Evolutionary conservation across 768 basidiomycete genomes (phyloP).

Genomic region (Cystofilobasidium ferigula): DNA sequence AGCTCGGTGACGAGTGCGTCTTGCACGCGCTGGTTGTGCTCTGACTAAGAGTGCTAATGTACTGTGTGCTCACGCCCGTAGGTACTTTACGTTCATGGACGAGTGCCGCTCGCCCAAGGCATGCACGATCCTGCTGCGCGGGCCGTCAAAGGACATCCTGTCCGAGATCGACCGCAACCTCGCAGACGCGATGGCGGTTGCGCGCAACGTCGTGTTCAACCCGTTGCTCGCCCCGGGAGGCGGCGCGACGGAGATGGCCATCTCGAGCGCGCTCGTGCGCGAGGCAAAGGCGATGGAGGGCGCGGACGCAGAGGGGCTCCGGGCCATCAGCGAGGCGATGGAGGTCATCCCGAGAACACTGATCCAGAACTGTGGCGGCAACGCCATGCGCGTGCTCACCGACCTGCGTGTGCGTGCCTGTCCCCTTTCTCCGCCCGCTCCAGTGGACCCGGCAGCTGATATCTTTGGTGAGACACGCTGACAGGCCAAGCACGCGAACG

Average conservation of each 20-base stretch:
- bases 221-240: constrained; percentile 88
- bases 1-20: constrained; percentile 82
- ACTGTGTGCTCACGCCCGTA: constrained; percentile 32
- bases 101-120: constrained; percentile 84
- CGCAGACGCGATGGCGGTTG: constrained; percentile 94
- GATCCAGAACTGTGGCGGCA: constrained; percentile 89
- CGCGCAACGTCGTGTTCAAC: constrained; percentile 93
- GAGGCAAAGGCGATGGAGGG: constrained; percentile 72
- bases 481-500: constrained; percentile 92
- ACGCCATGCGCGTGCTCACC: constrained; percentile 83
- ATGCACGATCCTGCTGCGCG: constrained; percentile 93
- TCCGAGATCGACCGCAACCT: constrained; percentile 98
- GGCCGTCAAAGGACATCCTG: constrained; percentile 93
- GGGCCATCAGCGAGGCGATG: constrained; percentile 89
- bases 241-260: constrained; percentile 96
- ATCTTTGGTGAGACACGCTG: no score
- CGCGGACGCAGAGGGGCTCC: constrained; percentile 80
- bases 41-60: no score
- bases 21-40: not conserved
- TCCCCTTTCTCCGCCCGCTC: not conserved
- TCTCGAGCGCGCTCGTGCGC: constrained; percentile 62
- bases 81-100: constrained; percentile 96
- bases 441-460: not conserved
- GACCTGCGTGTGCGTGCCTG: constrained; percentile 64
- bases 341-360: constrained; percentile 93